These are phyloP conservation scores for Sporothrix brasiliensis DNA, from an alignment of 2,329 filamentous ascomycete species.

Conservation along the genomic window DNA sequence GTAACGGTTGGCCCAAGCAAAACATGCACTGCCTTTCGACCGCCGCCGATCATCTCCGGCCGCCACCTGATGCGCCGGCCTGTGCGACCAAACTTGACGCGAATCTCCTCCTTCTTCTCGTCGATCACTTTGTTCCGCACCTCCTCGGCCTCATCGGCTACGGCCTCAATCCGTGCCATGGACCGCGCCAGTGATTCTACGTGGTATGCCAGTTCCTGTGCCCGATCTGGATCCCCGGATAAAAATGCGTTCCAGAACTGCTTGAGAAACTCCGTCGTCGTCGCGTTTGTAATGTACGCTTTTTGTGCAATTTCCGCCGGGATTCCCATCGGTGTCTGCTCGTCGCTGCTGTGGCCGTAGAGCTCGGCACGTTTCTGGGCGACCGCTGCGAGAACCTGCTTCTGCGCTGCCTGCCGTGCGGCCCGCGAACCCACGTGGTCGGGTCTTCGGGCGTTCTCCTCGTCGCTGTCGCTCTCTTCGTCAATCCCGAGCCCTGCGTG, in stretches of 20 bases:
- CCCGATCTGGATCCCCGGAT: conserved; percentile 80
- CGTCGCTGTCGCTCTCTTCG: conserved; percentile 69
- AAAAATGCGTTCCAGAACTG: conserved; percentile 95
- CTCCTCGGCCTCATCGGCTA: conserved; percentile 77
- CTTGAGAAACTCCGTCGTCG: conserved; percentile 91
- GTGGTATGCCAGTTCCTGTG: conserved; percentile 77
- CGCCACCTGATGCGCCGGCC: conserved; percentile 74
- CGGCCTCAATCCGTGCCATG: conserved; percentile 74
- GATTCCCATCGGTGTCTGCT: conserved; percentile 58
- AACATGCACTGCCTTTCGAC: conserved; percentile 71
- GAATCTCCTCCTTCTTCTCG: conserved; percentile 68
- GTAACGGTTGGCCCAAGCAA: conserved; percentile 74
- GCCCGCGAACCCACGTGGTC: conserved; percentile 69
- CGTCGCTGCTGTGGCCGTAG: conserved; percentile 54
- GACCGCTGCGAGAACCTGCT: conserved; percentile 68
- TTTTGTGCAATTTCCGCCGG: conserved; percentile 61
- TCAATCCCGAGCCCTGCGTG: conserved; percentile 68
- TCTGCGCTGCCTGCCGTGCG: conserved; percentile 65
- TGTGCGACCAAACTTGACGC: conserved; percentile 70
- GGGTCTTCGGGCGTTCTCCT: conserved; percentile 47
- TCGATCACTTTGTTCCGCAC: conserved; percentile 70
- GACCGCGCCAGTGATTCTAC: conserved; percentile 80
- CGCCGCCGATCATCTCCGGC: conserved; percentile 69
- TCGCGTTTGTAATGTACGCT: conserved; percentile 76
- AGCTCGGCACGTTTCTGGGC: conserved; percentile 63